A percentile compares a stretch with the other conserved stretches of the same genome.
These are phyloP conservation scores for Suillus subalutaceus DNA, from an alignment of 768 basidiomycete genomes.

Conservation along the genomic window DNA sequence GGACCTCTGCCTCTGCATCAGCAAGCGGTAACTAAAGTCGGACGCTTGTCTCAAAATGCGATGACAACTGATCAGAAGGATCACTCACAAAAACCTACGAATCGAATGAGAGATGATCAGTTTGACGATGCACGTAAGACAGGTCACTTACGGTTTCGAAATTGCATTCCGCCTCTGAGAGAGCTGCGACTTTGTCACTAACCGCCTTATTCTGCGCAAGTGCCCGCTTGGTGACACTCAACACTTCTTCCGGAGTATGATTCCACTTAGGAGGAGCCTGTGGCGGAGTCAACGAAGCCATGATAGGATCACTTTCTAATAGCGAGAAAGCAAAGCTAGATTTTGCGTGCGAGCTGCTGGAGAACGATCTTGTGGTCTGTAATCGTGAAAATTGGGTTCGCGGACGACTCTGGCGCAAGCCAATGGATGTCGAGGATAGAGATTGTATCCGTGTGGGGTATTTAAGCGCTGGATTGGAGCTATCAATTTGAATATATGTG, in stretches of 20 bases:
- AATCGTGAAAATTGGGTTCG: background rate
- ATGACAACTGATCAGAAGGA: constrained; percentile 13
- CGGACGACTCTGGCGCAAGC: background rate
- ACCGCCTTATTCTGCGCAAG: constrained; percentile 58
- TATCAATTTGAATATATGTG: constrained; percentile 10
- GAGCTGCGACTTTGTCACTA: constrained; percentile 61
- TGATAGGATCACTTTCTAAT: constrained; percentile 18
- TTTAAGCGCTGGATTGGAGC: background rate
- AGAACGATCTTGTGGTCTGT: constrained; percentile 5
- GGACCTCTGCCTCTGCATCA: constrained; percentile 56
- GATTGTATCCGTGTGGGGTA: constrained; percentile 4
- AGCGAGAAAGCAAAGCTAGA: constrained; percentile 3
- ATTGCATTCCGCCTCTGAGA: constrained; percentile 57
- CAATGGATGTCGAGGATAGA: background rate
- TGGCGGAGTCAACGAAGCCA: constrained; percentile 61
- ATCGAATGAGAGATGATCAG: constrained; percentile 3
- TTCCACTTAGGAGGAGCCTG: constrained; percentile 69
- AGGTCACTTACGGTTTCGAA: constrained; percentile 62
- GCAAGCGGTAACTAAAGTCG: constrained; percentile 57
- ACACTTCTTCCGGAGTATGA: constrained; percentile 64
- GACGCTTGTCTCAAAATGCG: constrained; percentile 21
- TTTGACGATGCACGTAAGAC: background rate
- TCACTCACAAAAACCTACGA: constrained; percentile 74
- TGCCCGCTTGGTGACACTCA: constrained; percentile 55
- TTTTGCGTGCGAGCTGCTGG: background rate